These are phyloP conservation scores for Ophiobolus disseminans DNA, from an alignment of 2,329 filamentous ascomycete species.

Conservation along the genomic window DNA sequence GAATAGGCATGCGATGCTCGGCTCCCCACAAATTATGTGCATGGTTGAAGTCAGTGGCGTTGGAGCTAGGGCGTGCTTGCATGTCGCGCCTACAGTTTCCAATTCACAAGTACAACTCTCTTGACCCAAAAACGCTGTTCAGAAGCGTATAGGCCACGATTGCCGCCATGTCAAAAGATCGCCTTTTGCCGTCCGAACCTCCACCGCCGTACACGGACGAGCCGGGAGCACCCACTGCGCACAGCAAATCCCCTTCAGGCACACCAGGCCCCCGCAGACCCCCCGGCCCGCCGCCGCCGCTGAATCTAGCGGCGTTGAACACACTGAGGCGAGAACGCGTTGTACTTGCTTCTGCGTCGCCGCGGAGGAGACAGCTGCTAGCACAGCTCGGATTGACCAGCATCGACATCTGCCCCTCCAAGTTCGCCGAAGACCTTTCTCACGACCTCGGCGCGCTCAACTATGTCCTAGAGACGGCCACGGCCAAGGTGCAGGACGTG, in stretches of 20 bases:
- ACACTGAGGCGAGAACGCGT: conserved; percentile 79
- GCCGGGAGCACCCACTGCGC: conserved; percentile 28
- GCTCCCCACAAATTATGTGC: neutral
- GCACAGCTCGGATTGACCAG: conserved; percentile 77
- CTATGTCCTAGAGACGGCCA: conserved; percentile 88
- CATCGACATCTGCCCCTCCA: conserved; percentile 84
- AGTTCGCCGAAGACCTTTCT: conserved; percentile 82
- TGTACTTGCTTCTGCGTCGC: conserved; percentile 89
- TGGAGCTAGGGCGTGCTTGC: neutral
- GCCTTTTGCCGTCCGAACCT: conserved; percentile 46
- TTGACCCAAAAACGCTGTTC: no score
- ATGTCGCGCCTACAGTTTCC: no score
- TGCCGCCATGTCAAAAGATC: conserved; percentile 17
- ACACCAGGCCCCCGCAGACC: conserved; percentile 20
- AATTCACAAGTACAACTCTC: no score
- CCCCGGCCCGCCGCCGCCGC: conserved; percentile 63
- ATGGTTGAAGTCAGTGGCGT: neutral
- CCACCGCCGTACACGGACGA: conserved; percentile 54
- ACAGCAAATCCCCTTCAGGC: conserved; percentile 25
- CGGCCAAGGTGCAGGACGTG: conserved; percentile 81
- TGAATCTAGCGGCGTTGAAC: conserved; percentile 80
- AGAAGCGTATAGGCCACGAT: neutral
- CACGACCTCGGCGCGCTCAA: conserved; percentile 89
- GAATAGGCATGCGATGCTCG: neutral
- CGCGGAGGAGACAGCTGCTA: conserved; percentile 81